Conservation (phyloP, 2,329 filamentous ascomycete species). For the Alternaria postmessia region DNA sequence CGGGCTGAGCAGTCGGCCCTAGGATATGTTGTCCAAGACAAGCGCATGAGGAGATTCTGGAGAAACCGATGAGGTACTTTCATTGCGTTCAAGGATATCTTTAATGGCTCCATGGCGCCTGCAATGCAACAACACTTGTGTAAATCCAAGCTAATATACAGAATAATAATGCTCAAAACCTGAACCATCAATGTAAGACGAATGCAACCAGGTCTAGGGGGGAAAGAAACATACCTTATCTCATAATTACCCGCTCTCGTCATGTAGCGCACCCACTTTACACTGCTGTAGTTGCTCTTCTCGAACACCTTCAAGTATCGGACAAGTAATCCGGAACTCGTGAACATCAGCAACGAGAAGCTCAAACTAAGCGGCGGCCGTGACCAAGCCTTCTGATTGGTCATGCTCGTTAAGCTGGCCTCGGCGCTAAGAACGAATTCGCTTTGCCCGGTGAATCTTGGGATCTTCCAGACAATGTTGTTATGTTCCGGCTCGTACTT, state of each 20-base stretch:
- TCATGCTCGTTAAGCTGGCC: constrained; percentile 93
- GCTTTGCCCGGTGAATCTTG: constrained; percentile 96
- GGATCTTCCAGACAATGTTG: constrained; percentile 98
- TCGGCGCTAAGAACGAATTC: constrained; percentile 96
- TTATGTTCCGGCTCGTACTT: constrained; percentile 99
- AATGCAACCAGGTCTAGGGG: background rate
- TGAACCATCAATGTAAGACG: background rate
- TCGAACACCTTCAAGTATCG: constrained; percentile 98
- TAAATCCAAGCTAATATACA: constrained; percentile 7
- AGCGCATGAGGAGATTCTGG: background rate
- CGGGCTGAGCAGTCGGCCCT: background rate
- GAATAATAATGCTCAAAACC: constrained; percentile 17
- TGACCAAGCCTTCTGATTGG: constrained; percentile 96
- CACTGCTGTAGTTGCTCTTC: constrained; percentile 98
- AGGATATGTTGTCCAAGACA: background rate
- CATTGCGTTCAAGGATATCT: constrained; percentile 17
- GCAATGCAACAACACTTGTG: constrained; percentile 31
- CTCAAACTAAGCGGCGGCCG: constrained; percentile 89
- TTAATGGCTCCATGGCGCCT: constrained; percentile 28
- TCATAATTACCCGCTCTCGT: constrained; percentile 97
- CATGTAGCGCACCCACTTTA: constrained; percentile 99
- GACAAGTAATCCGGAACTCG: constrained; percentile 88
- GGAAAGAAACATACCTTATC: constrained; percentile 69
- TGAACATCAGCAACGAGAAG: constrained; percentile 98
- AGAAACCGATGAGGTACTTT: constrained; percentile 11